Conservation (phyloP, 768 basidiomycete species). For the Pleurotus platypus region DNA sequence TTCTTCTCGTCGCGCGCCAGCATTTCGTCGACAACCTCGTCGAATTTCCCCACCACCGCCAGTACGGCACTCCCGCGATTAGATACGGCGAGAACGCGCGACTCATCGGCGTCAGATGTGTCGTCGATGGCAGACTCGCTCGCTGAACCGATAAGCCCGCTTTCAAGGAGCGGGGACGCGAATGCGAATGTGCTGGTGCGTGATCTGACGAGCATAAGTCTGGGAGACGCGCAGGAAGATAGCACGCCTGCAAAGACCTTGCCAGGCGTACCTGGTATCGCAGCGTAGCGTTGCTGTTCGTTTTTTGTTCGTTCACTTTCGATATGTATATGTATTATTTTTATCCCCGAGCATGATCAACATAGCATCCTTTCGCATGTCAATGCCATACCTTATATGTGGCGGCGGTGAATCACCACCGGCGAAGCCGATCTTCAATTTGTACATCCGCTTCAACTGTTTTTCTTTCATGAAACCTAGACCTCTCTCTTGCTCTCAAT, state of each 20-base stretch:
- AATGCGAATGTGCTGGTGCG: constrained; percentile 22
- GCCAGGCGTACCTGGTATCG: neutral
- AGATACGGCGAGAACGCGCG: constrained; percentile 21
- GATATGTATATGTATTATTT: too few species aligned
- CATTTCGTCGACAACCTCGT: constrained; percentile 40
- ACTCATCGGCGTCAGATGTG: constrained; percentile 51
- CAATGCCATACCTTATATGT: too few species aligned
- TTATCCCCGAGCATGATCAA: too few species aligned
- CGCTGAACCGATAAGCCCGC: constrained; percentile 57
- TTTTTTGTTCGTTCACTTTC: too few species aligned
- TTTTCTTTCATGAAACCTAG: too few species aligned
- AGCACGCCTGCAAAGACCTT: neutral
- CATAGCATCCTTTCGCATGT: too few species aligned
- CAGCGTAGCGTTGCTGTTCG: too few species aligned
- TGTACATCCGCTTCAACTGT: too few species aligned
- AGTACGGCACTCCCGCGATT: constrained; percentile 18
- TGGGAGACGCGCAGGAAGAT: constrained; percentile 18
- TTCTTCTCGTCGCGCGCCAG: constrained; percentile 63
- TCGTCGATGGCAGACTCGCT: constrained; percentile 56
- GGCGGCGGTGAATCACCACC: too few species aligned
- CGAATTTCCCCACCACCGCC: constrained; percentile 11
- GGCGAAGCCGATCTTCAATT: too few species aligned
- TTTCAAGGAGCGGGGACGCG: constrained; percentile 24
- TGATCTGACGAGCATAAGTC: constrained; percentile 16
- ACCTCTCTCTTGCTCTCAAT: too few species aligned